Conservation (phyloP, 129 eudicot species). For the Centrapalus pauciflorus region DNA sequence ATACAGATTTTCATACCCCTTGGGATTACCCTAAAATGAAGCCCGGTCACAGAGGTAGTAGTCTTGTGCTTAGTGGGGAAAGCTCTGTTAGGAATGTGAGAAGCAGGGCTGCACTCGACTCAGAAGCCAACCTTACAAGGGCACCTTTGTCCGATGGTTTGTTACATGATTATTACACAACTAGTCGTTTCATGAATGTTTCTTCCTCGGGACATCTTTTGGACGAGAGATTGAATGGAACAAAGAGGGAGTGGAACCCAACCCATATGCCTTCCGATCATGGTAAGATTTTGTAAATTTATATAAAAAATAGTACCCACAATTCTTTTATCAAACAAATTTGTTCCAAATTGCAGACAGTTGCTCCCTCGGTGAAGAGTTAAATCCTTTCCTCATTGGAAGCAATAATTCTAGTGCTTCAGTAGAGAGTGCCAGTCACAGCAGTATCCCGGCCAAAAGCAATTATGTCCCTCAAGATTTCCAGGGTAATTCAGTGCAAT, state of each 20-base stretch:
- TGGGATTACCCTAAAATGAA: conserved; percentile 29
- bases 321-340: background rate
- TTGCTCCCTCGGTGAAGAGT: too few species aligned
- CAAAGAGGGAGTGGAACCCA: conserved; percentile 42
- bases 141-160: too few species aligned
- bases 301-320: background rate
- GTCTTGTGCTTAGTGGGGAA: too few species aligned
- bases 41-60: conserved; percentile 36
- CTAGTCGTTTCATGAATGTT: conserved; percentile 32
- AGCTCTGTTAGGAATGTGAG: conserved; percentile 47
- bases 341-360: conserved; percentile 34
- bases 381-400: conserved; percentile 30
- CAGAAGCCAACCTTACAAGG: too few species aligned
- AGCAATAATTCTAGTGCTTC: conserved; percentile 30
- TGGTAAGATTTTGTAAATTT: conserved; percentile 12
- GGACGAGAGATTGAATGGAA: too few species aligned
- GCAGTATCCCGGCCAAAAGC: too few species aligned
- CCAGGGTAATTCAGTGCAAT: conserved; percentile 24
- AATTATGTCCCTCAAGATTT: conserved; percentile 33
- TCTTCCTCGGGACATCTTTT: too few species aligned
- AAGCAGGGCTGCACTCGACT: conserved; percentile 42
- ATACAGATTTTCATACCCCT: conserved; percentile 32
- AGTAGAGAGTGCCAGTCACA: too few species aligned
- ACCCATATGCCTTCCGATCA: conserved; percentile 25
- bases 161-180: conserved; percentile 20